Evolutionary conservation across 2,329 filamentous ascomycete genomes (phyloP).

Genomic region (Hypoxylon sp.): DNA sequence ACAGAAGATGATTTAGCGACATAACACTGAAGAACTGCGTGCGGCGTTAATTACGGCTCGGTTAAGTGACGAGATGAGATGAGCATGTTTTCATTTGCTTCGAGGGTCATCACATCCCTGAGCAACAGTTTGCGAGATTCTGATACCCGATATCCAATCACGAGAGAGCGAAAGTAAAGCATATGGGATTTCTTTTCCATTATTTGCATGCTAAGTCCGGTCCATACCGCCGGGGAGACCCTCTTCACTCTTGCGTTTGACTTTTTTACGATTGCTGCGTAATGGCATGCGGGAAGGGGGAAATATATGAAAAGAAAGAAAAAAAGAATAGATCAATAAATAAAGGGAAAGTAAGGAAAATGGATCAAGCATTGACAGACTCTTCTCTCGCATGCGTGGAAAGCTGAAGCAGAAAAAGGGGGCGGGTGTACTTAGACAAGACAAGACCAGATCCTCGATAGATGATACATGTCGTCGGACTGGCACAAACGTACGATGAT

Average conservation of each 20-base stretch:
- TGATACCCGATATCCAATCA: slow-evolving; percentile 38
- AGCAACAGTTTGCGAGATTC: slow-evolving; percentile 37
- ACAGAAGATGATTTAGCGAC: background rate
- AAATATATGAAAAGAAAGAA: background rate
- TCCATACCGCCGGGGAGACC: slow-evolving; percentile 5
- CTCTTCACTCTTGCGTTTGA: slow-evolving; percentile 15
- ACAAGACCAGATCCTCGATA: background rate
- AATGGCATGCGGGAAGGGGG: background rate
- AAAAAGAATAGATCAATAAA: background rate
- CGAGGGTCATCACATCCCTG: background rate
- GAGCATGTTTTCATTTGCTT: slow-evolving; percentile 6
- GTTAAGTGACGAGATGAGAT: slow-evolving; percentile 23
- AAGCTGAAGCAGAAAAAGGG: background rate
- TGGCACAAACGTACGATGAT: slow-evolving; percentile 5
- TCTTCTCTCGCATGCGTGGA: slow-evolving; percentile 2
- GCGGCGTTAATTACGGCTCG: slow-evolving; percentile 6
- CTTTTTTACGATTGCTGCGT: background rate
- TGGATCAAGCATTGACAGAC: too few relatives aligned
- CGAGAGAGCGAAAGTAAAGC: slow-evolving; percentile 1
- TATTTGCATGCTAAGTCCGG: slow-evolving; percentile 15
- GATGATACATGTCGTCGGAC: slow-evolving; percentile 24
- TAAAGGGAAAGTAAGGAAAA: background rate
- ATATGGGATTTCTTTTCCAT: slow-evolving; percentile 7
- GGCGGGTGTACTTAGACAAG: background rate
- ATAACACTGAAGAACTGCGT: background rate